Evolutionary conservation across 805 yeast species (phyloP).

Genomic region (Teunomyces pallodes): DNA sequence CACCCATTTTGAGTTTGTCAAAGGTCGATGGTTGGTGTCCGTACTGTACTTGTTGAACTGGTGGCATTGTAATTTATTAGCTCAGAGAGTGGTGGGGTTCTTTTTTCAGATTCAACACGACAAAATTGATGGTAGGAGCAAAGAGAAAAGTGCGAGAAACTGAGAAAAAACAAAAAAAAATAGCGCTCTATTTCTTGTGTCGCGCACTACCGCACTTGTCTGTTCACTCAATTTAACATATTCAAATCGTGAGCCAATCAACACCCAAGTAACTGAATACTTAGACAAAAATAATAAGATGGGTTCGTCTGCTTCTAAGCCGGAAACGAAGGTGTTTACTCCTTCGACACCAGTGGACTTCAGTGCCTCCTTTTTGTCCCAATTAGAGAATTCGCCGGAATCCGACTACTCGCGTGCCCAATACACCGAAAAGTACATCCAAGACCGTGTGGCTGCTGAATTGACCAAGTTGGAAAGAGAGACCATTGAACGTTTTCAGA

Average conservation of each 20-base stretch:
- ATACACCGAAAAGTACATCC: conserved; percentile 61
- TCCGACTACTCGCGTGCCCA: conserved; percentile 72
- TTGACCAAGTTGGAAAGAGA: conserved; percentile 53
- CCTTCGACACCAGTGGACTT: conserved; percentile 69
- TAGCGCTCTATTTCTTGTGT: not conserved
- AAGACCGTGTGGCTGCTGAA: conserved; percentile 60
- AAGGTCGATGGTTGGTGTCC: conserved; percentile 74
- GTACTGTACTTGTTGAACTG: conserved; percentile 66
- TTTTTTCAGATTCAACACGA: too few species aligned
- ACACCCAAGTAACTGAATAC: not conserved
- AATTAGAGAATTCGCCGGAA: conserved; percentile 61
- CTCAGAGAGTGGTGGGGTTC: not conserved
- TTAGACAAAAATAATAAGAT: conserved; percentile 23
- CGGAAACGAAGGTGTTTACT: conserved; percentile 63
- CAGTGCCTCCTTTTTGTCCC: conserved; percentile 60
- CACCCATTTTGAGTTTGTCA: conserved; percentile 98
- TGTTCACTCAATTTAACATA: not conserved
- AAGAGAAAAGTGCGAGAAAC: not conserved
- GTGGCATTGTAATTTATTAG: conserved; percentile 43
- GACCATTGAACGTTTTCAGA: conserved; percentile 50
- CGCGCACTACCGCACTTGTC: conserved; percentile 4
- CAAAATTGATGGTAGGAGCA: too few species aligned
- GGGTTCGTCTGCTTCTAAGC: conserved; percentile 63
- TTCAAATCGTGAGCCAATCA: conserved; percentile 1
- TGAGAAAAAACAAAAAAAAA: not conserved